Evolutionary conservation across 345 rosid genomes (phyloP).

Genomic region (Theobroma cacao): DNA sequence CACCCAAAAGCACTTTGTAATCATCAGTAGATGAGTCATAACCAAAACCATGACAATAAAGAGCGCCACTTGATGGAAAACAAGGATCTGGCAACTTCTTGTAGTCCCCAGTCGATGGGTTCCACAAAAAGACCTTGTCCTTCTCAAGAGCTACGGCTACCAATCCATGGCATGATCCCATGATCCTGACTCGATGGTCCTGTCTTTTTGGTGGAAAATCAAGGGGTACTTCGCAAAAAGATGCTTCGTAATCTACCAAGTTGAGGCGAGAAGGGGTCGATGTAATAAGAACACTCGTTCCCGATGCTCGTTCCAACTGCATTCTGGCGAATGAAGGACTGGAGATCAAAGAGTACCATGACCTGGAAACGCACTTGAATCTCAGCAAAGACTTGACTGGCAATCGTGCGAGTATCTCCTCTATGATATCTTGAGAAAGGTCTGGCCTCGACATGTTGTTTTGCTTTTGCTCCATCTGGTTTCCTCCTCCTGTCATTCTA

Average conservation of each 20-base stretch:
- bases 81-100: not conserved
- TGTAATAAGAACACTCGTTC: not conserved
- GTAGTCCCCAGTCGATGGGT: not conserved
- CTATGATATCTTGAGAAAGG: not conserved
- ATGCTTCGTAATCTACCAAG: not conserved
- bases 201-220: not conserved
- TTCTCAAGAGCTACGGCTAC: not conserved
- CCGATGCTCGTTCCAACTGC: not conserved
- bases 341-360: not conserved
- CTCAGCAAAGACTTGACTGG: constrained; percentile 13
- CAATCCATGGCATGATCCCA: constrained; percentile 4
- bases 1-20: not conserved
- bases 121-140: not conserved
- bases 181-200: not conserved
- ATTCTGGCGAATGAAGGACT: not conserved
- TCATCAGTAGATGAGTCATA: not conserved
- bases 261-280: not conserved
- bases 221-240: not conserved
- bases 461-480: no score
- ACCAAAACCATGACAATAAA: constrained; percentile 4
- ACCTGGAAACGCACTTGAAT: constrained; percentile 21
- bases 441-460: not conserved
- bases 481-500: no score
- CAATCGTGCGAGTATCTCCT: constrained; percentile 1
- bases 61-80: not conserved